phyloP scores from a whole-genome alignment of 345 rosid genomes.

The Brassica rapa region DNA sequence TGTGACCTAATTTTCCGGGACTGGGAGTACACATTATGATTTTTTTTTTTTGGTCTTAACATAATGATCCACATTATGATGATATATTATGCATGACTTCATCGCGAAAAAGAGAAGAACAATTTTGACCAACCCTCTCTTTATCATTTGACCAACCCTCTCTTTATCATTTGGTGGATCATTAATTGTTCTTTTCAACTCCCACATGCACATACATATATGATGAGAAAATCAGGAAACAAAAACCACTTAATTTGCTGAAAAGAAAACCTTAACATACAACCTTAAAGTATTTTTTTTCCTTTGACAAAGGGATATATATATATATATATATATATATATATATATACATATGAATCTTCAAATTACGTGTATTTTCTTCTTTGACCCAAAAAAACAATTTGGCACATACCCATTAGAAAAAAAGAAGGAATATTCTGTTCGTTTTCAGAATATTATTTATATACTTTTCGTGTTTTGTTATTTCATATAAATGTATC shows the following conservation, averaged over 20 bases:
- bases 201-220: too few relatives aligned
- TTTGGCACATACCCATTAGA: slow-evolving; percentile 30
- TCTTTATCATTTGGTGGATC: too few relatives aligned
- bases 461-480: background rate
- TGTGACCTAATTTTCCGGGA: background rate
- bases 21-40: background rate
- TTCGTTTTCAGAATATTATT: background rate
- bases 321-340: too few relatives aligned
- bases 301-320: too few relatives aligned
- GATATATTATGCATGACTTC: slow-evolving; percentile 24
- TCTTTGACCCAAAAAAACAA: background rate
- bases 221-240: too few relatives aligned
- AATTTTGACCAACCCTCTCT: background rate
- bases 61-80: background rate
- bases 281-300: too few relatives aligned
- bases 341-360: too few relatives aligned
- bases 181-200: too few relatives aligned
- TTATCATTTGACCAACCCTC: background rate
- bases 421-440: background rate
- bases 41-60: too few relatives aligned
- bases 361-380: too few relatives aligned
- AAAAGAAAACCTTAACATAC: too few relatives aligned
- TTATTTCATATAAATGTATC: background rate
- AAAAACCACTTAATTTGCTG: too few relatives aligned
- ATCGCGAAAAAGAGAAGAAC: slow-evolving; percentile 3